Evolutionary conservation across 2,329 filamentous ascomycete genomes (phyloP).

Genomic region (Emmonsiellopsis sp.): DNA sequence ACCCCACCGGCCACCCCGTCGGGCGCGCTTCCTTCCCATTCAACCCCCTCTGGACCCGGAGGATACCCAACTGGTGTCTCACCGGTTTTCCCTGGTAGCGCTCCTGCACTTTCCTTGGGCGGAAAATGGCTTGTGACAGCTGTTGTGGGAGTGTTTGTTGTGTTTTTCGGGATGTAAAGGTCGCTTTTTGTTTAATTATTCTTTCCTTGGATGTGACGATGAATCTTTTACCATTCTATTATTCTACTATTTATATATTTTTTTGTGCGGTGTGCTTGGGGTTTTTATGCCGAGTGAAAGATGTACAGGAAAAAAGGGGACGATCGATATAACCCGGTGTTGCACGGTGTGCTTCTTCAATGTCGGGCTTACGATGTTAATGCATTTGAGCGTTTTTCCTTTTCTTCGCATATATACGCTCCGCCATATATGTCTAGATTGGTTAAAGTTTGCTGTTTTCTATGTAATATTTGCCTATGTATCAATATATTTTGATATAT

Average conservation of each 20-base stretch:
- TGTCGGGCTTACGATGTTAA: not conserved
- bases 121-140: not conserved
- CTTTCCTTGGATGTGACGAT: not conserved
- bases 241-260: not conserved
- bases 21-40: not conserved
- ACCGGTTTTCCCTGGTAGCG: constrained; percentile 1
- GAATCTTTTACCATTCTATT: not conserved
- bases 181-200: too few relatives aligned
- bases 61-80: not conserved
- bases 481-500: too few relatives aligned
- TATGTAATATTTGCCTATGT: too few relatives aligned
- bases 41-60: not conserved
- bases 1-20: not conserved
- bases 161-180: not conserved
- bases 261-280: not conserved
- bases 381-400: not conserved
- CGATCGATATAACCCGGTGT: not conserved
- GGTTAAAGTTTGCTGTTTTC: too few relatives aligned
- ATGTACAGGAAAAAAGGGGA: too few relatives aligned
- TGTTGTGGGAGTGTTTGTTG: not conserved
- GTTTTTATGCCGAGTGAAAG: not conserved
- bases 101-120: not conserved
- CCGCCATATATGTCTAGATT: too few relatives aligned
- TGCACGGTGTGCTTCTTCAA: not conserved
- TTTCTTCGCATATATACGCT: not conserved